phyloP scores from a whole-genome alignment of 2,329 filamentous ascomycete species.

The Didymella keratinophila region DNA sequence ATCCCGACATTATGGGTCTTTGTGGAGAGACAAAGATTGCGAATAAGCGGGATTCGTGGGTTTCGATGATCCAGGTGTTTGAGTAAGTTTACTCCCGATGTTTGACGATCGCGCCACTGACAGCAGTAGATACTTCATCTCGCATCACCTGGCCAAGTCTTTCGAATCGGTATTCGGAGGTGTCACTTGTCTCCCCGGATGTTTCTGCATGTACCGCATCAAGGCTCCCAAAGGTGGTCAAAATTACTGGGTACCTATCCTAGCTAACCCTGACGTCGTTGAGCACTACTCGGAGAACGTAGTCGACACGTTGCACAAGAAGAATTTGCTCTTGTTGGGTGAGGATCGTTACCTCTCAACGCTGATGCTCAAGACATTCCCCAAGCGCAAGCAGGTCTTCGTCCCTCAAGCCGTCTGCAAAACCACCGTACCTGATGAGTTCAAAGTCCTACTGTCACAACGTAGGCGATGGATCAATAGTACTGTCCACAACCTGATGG shows the following conservation, averaged over 20 bases:
- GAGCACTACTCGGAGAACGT: slow-evolving; percentile 99
- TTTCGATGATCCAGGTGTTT: slow-evolving; percentile 98
- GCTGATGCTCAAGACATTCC: slow-evolving; percentile 97
- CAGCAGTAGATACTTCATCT: slow-evolving; percentile 81
- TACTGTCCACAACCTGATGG: slow-evolving; percentile 98
- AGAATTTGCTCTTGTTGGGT: slow-evolving; percentile 89
- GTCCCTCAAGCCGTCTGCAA: slow-evolving; percentile 99
- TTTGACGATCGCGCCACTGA: slow-evolving; percentile 39
- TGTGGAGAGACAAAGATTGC: slow-evolving; percentile 99
- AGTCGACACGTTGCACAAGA: slow-evolving; percentile 97
- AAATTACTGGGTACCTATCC: slow-evolving; percentile 99
- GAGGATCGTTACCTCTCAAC: slow-evolving; percentile 96
- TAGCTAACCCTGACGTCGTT: slow-evolving; percentile 97
- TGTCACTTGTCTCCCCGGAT: slow-evolving; percentile 97
- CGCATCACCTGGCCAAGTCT: slow-evolving; percentile 93
- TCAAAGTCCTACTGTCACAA: slow-evolving; percentile 91
- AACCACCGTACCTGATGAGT: slow-evolving; percentile 92
- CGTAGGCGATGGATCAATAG: slow-evolving; percentile 99
- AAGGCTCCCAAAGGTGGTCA: slow-evolving; percentile 98
- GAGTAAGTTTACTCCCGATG: slow-evolving; percentile 63
- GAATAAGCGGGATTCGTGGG: slow-evolving; percentile 95
- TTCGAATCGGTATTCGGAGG: slow-evolving; percentile 99
- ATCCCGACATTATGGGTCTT: slow-evolving; percentile 98
- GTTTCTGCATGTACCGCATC: slow-evolving; percentile 99
- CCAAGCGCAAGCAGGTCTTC: slow-evolving; percentile 98